phyloP scores from a whole-genome alignment of 257 asterid species.

The Primulina eburnea region DNA sequence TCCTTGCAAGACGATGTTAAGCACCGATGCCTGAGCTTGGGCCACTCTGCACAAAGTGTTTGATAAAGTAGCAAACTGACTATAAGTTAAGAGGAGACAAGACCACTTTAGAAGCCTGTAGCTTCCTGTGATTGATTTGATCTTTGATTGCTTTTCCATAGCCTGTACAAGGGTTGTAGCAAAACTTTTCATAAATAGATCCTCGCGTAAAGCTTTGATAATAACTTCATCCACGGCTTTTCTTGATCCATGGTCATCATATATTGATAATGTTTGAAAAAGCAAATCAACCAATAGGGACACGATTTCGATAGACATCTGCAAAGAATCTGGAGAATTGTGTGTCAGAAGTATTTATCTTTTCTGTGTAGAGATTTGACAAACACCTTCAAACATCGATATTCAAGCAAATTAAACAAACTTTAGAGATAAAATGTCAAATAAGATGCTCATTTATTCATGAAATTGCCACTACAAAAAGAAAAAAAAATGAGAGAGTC shows the following conservation, averaged over 20 bases:
- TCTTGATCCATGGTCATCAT: constrained; percentile 80
- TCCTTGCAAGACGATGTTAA: constrained; percentile 68
- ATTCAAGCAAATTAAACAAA: constrained; percentile 4
- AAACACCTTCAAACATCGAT: constrained; percentile 5
- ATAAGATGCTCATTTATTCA: too few relatives aligned
- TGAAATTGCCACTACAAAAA: too few relatives aligned
- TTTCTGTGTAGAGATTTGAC: constrained; percentile 4
- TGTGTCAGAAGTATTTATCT: constrained; percentile 22
- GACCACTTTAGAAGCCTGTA: constrained; percentile 88
- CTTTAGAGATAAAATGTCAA: not conserved
- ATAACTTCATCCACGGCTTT: constrained; percentile 81
- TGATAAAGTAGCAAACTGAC: constrained; percentile 66
- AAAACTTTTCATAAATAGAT: constrained; percentile 68
- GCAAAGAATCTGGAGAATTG: constrained; percentile 44
- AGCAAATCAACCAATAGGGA: constrained; percentile 66
- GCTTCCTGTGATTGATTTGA: constrained; percentile 57
- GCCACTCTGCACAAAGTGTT: constrained; percentile 77
- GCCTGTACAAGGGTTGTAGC: constrained; percentile 91
- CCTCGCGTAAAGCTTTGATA: constrained; percentile 53
- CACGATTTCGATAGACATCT: constrained; percentile 59
- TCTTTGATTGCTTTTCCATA: constrained; percentile 84
- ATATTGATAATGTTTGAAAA: constrained; percentile 62
- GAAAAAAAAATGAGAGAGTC: too few relatives aligned
- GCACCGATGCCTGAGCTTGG: constrained; percentile 72
- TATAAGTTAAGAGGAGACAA: constrained; percentile 62